phyloP scores from a whole-genome alignment of 768 basidiomycete species.

The Lactifluus pinguis region DNA sequence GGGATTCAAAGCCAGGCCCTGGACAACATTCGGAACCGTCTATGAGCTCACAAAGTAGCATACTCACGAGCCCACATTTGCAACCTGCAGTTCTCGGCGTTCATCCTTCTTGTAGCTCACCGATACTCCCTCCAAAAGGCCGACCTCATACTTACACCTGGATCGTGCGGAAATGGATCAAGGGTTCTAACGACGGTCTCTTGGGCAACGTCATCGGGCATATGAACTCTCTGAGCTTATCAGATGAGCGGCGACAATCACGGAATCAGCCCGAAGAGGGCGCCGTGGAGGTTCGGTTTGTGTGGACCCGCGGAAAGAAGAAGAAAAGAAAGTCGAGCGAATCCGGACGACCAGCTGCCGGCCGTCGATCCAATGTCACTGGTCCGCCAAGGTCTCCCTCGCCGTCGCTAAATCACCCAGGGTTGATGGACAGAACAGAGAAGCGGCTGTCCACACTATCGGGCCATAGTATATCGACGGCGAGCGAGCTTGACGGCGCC shows the following conservation, averaged over 20 bases:
- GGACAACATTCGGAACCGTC: slow-evolving; percentile 8
- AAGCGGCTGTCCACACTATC: slow-evolving; percentile 13
- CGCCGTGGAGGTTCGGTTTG: slow-evolving; percentile 61
- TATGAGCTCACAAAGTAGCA: background rate
- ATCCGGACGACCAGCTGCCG: background rate
- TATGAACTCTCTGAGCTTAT: slow-evolving; percentile 22
- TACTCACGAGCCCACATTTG: slow-evolving; percentile 17
- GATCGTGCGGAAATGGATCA: slow-evolving; percentile 70
- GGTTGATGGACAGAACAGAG: background rate
- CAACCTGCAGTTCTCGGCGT: slow-evolving; percentile 55
- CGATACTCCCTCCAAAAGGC: slow-evolving; percentile 29
- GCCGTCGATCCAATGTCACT: background rate
- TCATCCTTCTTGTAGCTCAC: slow-evolving; percentile 53
- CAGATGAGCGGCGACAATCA: slow-evolving; percentile 20
- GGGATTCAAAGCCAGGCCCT: slow-evolving; percentile 15
- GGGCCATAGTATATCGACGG: slow-evolving; percentile 14
- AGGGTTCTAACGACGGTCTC: slow-evolving; percentile 40
- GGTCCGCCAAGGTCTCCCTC: background rate
- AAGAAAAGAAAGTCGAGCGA: slow-evolving; percentile 19
- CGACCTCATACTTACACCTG: slow-evolving; percentile 55
- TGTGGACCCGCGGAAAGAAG: slow-evolving; percentile 58
- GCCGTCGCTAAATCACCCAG: slow-evolving; percentile 4
- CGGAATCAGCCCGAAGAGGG: slow-evolving; percentile 1
- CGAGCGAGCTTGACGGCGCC: slow-evolving; percentile 3
- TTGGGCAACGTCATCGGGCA: slow-evolving; percentile 38